Evolutionary conservation across 192 early-diverging fungal genomes (phyloP), one percentile per base, ranked within the genome.

Genomic region (Backusella morwellensis): DNA sequence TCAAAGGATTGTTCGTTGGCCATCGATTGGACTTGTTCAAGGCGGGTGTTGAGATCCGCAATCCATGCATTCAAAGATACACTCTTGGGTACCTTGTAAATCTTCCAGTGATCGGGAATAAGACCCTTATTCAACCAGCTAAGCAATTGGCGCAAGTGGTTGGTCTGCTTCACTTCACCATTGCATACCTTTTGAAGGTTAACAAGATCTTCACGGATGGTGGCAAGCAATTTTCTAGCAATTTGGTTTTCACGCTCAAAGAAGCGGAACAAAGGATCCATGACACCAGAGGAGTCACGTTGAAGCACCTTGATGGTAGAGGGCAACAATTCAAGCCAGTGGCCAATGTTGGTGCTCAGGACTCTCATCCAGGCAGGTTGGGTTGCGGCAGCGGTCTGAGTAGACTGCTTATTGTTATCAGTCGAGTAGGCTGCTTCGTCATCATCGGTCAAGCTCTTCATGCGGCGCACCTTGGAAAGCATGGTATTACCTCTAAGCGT

Each of bases 151-250:
- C 96, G 88, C 67, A 93, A 73, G 76, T 94, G 92, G 83, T 97
- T 97, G 6, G 96, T 97, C 75, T 95, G 94, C 86, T 94, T 93
- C 54, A 89, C 77, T 82, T 91, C 89, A 63, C 96, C 96, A 14
- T 86, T 84, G 75, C 93, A 96, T 41, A 93, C 86, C 23, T 85
- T 80, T 36, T 83, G 79, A 66, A 98, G 78, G 11, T 90, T 88
- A 19, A 67, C 29, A 35, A 98, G 80, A 75, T 98, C 97, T 15
- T 75, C 74, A 35, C 88, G 90, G 56, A 98, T 86, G 6, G 75
- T 88, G 1, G 38, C 72, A 21, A 96, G 83, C 63, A 97, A 81
- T 29, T 54, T 69, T 41, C 85, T 78, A 17, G 88, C 92, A 63
- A 91, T 93, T 66, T 80, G 32, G 74, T 89, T 86, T 76, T 97